phyloP scores from a whole-genome alignment of 176 grass and related monocot species.

The Chloris gayana region DNA sequence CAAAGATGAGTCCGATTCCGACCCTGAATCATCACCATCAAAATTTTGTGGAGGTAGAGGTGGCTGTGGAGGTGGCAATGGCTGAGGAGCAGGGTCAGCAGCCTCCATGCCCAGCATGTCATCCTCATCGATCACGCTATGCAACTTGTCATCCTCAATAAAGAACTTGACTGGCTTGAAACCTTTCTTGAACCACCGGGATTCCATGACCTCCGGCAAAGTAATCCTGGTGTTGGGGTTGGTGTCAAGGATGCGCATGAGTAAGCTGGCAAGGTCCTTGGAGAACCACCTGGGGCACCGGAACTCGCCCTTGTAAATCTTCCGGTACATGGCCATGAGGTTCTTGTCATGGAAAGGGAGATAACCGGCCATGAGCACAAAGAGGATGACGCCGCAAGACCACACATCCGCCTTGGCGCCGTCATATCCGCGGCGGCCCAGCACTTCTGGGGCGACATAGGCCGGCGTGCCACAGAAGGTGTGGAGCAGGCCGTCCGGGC shows the following conservation, averaged over 20 bases:
- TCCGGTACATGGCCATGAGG: slow-evolving; percentile 87
- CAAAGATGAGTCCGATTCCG: slow-evolving; percentile 82
- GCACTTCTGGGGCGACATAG: slow-evolving; percentile 92
- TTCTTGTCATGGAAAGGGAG: slow-evolving; percentile 94
- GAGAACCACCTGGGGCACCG: slow-evolving; percentile 97
- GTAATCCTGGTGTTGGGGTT: slow-evolving; percentile 72
- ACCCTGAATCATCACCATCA: slow-evolving; percentile 71
- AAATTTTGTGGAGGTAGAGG: slow-evolving; percentile 24
- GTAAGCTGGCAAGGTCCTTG: slow-evolving; percentile 60
- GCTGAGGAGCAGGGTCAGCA: slow-evolving; percentile 33
- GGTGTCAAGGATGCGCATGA: slow-evolving; percentile 66
- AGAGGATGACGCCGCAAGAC: slow-evolving; percentile 97
- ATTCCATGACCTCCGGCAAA: slow-evolving; percentile 84
- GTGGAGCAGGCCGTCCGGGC: slow-evolving; percentile 73
- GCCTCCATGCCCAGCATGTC: neutral
- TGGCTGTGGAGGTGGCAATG: slow-evolving; percentile 18
- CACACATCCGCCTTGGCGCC: slow-evolving; percentile 87
- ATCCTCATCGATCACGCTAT: slow-evolving; percentile 59
- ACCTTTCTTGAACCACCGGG: slow-evolving; percentile 90
- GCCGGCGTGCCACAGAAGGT: slow-evolving; percentile 98
- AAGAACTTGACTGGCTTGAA: slow-evolving; percentile 87
- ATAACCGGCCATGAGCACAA: slow-evolving; percentile 93
- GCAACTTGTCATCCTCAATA: slow-evolving; percentile 79
- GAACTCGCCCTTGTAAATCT: slow-evolving; percentile 94
- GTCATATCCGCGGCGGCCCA: slow-evolving; percentile 73